phyloP scores from a whole-genome alignment of 345 rosid genomes.

The Cardamine chenopodiifolia region DNA sequence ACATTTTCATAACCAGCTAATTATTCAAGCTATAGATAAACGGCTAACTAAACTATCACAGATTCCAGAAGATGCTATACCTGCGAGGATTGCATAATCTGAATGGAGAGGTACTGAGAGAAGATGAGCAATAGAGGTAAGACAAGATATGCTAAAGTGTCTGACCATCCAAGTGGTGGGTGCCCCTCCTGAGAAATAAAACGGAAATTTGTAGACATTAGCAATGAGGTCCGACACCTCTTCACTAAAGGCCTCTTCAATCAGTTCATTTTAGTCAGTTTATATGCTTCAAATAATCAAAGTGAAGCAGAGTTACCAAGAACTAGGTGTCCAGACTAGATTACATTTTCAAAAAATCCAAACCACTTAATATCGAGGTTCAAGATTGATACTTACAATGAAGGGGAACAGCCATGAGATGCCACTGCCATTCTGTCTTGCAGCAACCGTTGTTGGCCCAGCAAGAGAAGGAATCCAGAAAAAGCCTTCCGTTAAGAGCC shows the following conservation, averaged over 20 bases:
- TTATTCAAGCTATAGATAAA: not conserved
- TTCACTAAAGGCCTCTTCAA: not conserved
- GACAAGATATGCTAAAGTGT: conserved; percentile 89
- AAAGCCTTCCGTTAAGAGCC: conserved; percentile 96
- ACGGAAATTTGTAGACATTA: not conserved
- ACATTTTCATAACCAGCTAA: not conserved
- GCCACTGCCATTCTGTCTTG: conserved; percentile 84
- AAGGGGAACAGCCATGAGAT: conserved; percentile 96
- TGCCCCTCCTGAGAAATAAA: conserved; percentile 74
- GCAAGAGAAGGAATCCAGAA: conserved; percentile 98
- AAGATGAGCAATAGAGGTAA: conserved; percentile 72
- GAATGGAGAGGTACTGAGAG: conserved; percentile 81
- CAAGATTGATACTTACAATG: conserved; percentile 54
- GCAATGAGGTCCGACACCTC: not conserved
- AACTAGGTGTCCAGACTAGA: conserved; percentile 1
- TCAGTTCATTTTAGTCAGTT: not conserved
- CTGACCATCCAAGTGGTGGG: conserved; percentile 97
- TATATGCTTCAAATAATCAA: conserved; percentile 4
- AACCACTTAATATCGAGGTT: conserved; percentile 1
- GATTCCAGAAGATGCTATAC: conserved; percentile 41
- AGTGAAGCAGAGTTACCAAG: not conserved
- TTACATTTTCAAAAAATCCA: not conserved
- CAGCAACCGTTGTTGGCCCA: conserved; percentile 90
- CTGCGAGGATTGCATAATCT: conserved; percentile 92
- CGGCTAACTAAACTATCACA: not conserved